A percentile compares a stretch with the other conserved stretches of the same genome.
These are phyloP conservation scores for Coemansia sp. DNA, from an alignment of 192 early-diverging fungal genomes.

Conservation along the genomic window DNA sequence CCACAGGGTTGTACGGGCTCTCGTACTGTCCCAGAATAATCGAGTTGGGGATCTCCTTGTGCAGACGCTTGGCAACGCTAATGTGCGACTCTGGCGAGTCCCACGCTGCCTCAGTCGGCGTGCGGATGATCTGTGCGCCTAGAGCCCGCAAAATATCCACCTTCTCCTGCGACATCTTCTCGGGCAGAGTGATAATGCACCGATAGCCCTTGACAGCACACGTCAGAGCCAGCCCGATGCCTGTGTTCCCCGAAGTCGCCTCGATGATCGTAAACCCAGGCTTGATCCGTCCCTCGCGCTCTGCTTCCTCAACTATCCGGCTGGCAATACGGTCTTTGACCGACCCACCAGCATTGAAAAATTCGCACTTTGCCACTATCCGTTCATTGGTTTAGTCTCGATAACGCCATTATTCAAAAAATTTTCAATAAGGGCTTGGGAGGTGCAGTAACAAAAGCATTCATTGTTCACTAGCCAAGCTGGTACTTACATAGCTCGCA, in stretches of 20 bases:
- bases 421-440: no score
- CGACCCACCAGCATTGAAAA: constrained; percentile 97
- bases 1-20: constrained; percentile 96
- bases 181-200: constrained; percentile 96
- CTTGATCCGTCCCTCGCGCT: constrained; percentile 83
- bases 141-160: constrained; percentile 97
- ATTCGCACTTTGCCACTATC: constrained; percentile 93
- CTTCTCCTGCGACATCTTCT: constrained; percentile 99
- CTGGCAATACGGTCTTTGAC: constrained; percentile 98
- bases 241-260: constrained; percentile 99
- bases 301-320: constrained; percentile 95
- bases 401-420: no score
- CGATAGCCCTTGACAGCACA: constrained; percentile 99
- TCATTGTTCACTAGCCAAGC: no score
- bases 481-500: constrained; percentile 73
- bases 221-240: constrained; percentile 95
- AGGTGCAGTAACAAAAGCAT: no score
- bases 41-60: constrained; percentile 93
- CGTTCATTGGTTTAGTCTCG: neutral
- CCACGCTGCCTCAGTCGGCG: constrained; percentile 98
- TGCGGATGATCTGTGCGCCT: constrained; percentile 96
- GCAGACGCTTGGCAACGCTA: constrained; percentile 89
- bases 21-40: constrained; percentile 97
- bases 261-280: constrained; percentile 96
- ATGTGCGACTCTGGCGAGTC: constrained; percentile 99